Conservation (phyloP, 306 rosid species). For the Prunus salicina region DNA sequence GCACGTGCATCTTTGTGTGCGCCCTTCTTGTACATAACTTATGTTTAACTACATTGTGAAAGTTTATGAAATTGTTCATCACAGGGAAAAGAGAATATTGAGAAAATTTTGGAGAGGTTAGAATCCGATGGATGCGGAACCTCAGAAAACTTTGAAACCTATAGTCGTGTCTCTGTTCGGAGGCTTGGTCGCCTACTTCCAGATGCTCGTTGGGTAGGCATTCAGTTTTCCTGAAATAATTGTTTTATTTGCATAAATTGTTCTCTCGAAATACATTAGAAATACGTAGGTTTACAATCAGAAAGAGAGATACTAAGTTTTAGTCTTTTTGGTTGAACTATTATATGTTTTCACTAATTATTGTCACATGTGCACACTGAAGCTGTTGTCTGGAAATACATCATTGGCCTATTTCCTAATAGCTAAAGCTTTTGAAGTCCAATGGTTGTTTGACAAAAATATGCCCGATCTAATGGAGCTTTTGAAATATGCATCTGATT, state of each 20-base stretch:
- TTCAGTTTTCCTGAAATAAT: background rate
- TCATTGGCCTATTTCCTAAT: background rate
- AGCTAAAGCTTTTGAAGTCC: background rate
- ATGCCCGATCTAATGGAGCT: background rate
- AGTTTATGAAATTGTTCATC: background rate
- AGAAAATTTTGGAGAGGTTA: slow-evolving; percentile 44
- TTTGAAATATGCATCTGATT: background rate
- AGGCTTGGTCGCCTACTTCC: slow-evolving; percentile 76
- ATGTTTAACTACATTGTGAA: background rate
- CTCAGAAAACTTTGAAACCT: slow-evolving; percentile 36
- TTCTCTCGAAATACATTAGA: background rate
- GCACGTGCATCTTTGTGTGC: background rate
- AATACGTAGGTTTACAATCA: background rate
- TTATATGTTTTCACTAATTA: background rate
- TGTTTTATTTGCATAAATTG: background rate
- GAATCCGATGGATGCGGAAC: slow-evolving; percentile 25
- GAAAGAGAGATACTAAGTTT: background rate
- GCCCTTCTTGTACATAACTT: background rate
- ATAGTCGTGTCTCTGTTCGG: slow-evolving; percentile 57
- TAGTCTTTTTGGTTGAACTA: background rate
- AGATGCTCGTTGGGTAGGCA: slow-evolving; percentile 67
- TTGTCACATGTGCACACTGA: background rate
- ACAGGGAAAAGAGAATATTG: slow-evolving; percentile 61
- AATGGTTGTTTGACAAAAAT: background rate
- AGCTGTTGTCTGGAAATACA: background rate